phyloP scores from a whole-genome alignment of 768 basidiomycete species.

The Fomitopsis pulvina region DNA sequence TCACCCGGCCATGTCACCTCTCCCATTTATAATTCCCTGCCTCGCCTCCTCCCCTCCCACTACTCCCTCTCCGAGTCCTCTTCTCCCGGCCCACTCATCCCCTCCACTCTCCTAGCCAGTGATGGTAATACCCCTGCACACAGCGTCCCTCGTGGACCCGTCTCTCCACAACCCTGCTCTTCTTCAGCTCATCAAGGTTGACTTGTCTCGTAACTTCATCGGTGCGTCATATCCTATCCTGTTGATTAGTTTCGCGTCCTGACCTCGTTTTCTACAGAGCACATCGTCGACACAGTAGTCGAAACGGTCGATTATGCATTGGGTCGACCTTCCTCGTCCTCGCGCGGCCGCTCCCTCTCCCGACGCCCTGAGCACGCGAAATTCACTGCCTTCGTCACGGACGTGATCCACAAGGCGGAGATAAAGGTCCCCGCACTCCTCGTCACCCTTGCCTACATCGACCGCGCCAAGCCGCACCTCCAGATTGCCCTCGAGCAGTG shows the following conservation, averaged over 20 bases:
- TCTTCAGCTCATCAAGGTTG: constrained; percentile 61
- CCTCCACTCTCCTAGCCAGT: constrained; percentile 15
- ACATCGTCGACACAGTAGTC: constrained; percentile 58
- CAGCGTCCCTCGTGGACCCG: constrained; percentile 55
- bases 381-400: constrained; percentile 60
- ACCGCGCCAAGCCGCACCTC: constrained; percentile 70
- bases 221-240: constrained; percentile 38
- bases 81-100: constrained; percentile 6
- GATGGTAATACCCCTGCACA: constrained; percentile 28
- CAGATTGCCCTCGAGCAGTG: constrained; percentile 79
- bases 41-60: neutral
- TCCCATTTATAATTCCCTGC: neutral
- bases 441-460: constrained; percentile 68
- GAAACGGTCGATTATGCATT: constrained; percentile 76
- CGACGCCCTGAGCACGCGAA: constrained; percentile 46
- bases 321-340: constrained; percentile 53
- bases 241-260: neutral
- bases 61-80: neutral
- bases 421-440: constrained; percentile 65
- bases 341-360: constrained; percentile 39
- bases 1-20: neutral
- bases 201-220: constrained; percentile 53
- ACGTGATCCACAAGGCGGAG: constrained; percentile 68
- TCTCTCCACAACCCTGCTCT: constrained; percentile 57
- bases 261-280: constrained; percentile 38